Evolutionary conservation across 805 yeast genomes (phyloP).

Genomic region (Tetrapisispora iriomotensis): DNA sequence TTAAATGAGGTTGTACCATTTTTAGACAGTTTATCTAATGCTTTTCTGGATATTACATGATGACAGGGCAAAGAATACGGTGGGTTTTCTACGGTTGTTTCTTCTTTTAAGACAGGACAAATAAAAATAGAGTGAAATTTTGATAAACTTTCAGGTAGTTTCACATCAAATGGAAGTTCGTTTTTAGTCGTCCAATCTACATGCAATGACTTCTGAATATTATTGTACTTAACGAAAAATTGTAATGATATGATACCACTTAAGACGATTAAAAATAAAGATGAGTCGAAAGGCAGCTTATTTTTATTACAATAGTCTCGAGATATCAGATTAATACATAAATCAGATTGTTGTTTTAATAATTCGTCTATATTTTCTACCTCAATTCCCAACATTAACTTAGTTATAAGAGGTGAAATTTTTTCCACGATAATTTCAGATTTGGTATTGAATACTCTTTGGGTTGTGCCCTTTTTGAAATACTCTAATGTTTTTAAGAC

Average conservation of each 20-base stretch:
- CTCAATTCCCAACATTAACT: slow-evolving; percentile 20
- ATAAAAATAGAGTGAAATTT: slow-evolving; percentile 56
- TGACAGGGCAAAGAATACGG: slow-evolving; percentile 55
- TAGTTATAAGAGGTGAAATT: slow-evolving; percentile 34
- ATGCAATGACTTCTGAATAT: slow-evolving; percentile 23
- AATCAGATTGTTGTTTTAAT: slow-evolving; percentile 15
- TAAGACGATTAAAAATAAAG: slow-evolving; percentile 39
- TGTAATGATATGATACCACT: slow-evolving; percentile 49
- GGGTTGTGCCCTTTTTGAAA: slow-evolving; percentile 24
- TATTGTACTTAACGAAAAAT: slow-evolving; percentile 39
- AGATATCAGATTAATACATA: slow-evolving; percentile 30
- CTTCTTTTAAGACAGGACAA: slow-evolving; percentile 63
- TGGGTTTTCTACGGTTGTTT: slow-evolving; percentile 51
- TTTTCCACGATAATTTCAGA: not conserved
- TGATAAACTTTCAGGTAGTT: slow-evolving; percentile 41
- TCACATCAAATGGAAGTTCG: slow-evolving; percentile 55
- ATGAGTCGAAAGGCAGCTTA: slow-evolving; percentile 44
- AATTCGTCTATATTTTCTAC: slow-evolving; percentile 16
- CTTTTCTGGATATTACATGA: slow-evolving; percentile 50
- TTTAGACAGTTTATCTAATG: slow-evolving; percentile 38
- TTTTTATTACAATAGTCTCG: slow-evolving; percentile 41
- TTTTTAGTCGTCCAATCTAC: slow-evolving; percentile 44
- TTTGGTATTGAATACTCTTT: not conserved
- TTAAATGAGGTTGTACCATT: slow-evolving; percentile 41
- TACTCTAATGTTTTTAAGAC: slow-evolving; percentile 32